These are phyloP conservation scores for Serendipita sp. DNA, from an alignment of 768 basidiomycete species.

Conservation along the genomic window DNA sequence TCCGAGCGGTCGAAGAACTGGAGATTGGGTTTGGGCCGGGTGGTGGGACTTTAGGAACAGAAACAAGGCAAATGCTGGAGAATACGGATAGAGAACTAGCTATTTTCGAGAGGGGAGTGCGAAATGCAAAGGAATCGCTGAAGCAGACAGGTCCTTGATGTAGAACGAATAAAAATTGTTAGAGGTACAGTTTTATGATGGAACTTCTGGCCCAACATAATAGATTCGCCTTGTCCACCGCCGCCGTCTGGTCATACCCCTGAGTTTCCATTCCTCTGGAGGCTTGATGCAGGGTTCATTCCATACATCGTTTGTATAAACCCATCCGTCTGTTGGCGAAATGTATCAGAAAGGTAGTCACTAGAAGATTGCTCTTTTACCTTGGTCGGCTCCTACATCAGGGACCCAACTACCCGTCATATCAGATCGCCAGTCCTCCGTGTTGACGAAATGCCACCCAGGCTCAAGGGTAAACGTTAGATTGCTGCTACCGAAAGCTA, in stretches of 20 bases:
- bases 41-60: constrained; percentile 27
- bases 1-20: constrained; percentile 44
- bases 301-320: constrained; percentile 69
- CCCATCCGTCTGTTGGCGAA: constrained; percentile 48
- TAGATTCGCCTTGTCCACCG: constrained; percentile 62
- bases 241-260: constrained; percentile 43
- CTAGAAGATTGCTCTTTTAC: constrained; percentile 15
- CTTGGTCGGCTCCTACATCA: constrained; percentile 20
- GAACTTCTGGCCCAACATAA: constrained; percentile 9
- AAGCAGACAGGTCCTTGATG: not conserved
- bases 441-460: constrained; percentile 58
- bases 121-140: not conserved
- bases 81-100: not conserved
- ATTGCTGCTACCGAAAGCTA: constrained; percentile 40
- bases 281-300: constrained; percentile 28
- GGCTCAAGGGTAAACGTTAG: constrained; percentile 61
- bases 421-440: constrained; percentile 65
- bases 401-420: constrained; percentile 38
- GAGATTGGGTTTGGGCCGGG: constrained; percentile 51
- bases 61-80: not conserved
- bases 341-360: constrained; percentile 1
- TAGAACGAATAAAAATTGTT: not conserved
- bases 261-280: constrained; percentile 25
- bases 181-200: not conserved
- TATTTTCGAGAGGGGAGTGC: not conserved